Conservation (phyloP, 2,329 filamentous ascomycete genomes). For the Ophiobolus disseminans region DNA sequence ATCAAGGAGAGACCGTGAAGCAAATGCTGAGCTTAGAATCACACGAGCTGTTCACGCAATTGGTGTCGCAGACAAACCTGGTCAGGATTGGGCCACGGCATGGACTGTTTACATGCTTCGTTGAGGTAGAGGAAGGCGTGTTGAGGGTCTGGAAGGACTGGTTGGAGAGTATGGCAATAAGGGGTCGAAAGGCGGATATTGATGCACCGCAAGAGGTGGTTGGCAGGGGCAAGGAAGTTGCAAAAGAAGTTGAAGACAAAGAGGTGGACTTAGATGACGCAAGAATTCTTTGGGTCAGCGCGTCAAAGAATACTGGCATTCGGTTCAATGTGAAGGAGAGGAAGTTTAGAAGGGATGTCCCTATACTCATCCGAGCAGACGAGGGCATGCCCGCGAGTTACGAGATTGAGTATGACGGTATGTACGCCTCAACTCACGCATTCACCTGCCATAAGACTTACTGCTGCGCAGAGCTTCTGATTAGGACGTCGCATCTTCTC, state of each 20-base stretch:
- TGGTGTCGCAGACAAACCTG: conserved; percentile 72
- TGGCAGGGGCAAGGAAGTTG: conserved; percentile 29
- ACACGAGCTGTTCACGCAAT: conserved; percentile 75
- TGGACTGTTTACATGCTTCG: conserved; percentile 69
- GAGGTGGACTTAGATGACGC: conserved; percentile 21
- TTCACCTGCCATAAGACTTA: background rate
- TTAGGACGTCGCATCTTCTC: conserved; percentile 41
- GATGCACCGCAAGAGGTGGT: conserved; percentile 16
- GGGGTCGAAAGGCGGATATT: conserved; percentile 17
- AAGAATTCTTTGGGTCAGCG: conserved; percentile 72
- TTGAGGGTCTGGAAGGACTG: conserved; percentile 76
- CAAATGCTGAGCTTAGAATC: conserved; percentile 71
- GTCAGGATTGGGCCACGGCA: conserved; percentile 69
- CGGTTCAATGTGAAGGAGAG: conserved; percentile 69
- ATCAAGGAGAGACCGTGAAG: conserved; percentile 57
- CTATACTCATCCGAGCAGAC: conserved; percentile 63
- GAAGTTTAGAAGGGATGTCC: conserved; percentile 54
- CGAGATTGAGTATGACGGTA: conserved; percentile 75
- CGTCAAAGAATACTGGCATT: conserved; percentile 69
- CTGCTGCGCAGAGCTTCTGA: conserved; percentile 32
- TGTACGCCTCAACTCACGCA: conserved; percentile 25
- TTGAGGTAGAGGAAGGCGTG: conserved; percentile 71
- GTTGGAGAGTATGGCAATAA: conserved; percentile 60
- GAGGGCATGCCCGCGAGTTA: conserved; percentile 75
- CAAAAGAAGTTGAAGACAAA: conserved; percentile 18